Evolutionary conservation across 139 green algal genomes (phyloP), one percentile per base, ranked within the genome.

Genomic region (Chlamydomonas sphaeroides): DNA sequence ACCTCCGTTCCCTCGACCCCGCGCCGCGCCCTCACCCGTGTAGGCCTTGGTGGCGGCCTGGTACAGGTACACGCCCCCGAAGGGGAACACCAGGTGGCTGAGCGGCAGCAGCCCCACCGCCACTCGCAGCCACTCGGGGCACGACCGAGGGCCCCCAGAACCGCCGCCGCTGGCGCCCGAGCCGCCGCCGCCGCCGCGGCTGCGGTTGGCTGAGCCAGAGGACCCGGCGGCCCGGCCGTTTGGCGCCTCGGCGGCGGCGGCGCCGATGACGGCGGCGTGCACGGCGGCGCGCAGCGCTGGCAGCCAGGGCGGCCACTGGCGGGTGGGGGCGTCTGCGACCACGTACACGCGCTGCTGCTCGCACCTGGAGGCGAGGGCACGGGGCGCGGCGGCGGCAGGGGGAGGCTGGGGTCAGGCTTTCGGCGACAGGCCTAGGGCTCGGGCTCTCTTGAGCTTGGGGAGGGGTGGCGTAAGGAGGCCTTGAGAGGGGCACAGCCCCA

Each of bases 71-170:
- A 59, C n/a, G 5, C 71, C 71, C 6, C 71, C 71, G 51, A 65
- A 67, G 11, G 71, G 71, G 25, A 67, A 45, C 36, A 79, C 53
- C 49, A 79, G 51, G 36, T 67, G 51, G 26, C 35, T 36, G 35
- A 79, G 71, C 71, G 71, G 71, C 53, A 79, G 71, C 51, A 79
- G 71, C 71, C 32, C 17, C 53, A 79, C 71, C 23, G 35, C 26
- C 53, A 39, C 23, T 7, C 51, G 51, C 5, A 79, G 71, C 71
- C 71, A 79, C 14, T 53, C 71, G 35, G 71, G 71, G 51, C 71
- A 79, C 28, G 61, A n/a, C 8, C 41, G 68, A 14, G 32, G 48
- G 36, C 69, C 49, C 69, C 28, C 45, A 26, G 42, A 7, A 36
- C 28, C 28, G 45, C 51, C 69, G 48, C 69, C 21, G 38, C 69